Conservation (phyloP, 2,329 filamentous ascomycete genomes). For the Massarina eburnea region DNA sequence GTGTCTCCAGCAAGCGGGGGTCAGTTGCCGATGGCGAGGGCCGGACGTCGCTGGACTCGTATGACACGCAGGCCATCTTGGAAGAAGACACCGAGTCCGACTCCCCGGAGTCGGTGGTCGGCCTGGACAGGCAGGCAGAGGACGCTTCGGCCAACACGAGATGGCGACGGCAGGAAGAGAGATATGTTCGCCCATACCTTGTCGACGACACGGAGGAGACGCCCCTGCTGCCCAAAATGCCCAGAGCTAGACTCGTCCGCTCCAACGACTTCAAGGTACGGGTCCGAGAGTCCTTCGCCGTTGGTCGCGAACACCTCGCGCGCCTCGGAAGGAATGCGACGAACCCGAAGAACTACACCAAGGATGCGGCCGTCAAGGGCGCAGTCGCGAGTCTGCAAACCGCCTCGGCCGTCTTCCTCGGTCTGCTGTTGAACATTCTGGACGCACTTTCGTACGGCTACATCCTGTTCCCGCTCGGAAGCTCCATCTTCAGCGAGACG, state of each 20-base stretch:
- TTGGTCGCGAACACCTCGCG: conserved; percentile 23
- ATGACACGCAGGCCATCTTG: conserved; percentile 55
- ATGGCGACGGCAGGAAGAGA: conserved; percentile 6
- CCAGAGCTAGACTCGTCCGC: conserved; percentile 21
- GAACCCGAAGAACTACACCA: conserved; percentile 73
- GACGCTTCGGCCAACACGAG: conserved; percentile 5
- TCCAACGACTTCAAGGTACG: conserved; percentile 18
- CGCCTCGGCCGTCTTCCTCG: conserved; percentile 84
- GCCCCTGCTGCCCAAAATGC: conserved; percentile 47
- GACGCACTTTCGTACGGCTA: conserved; percentile 91
- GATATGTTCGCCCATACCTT: conserved; percentile 9
- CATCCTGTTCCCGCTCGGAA: conserved; percentile 89
- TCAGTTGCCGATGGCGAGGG: conserved; percentile 25
- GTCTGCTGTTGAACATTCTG: conserved; percentile 85
- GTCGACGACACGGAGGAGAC: conserved; percentile 37
- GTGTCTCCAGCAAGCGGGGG: conserved; percentile 15
- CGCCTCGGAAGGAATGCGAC: conserved; percentile 40
- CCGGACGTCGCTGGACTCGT: conserved; percentile 33
- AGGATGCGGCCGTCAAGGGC: conserved; percentile 63
- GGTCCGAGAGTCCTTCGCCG: conserved; percentile 19
- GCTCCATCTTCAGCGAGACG: conserved; percentile 79
- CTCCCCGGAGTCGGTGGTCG: conserved; percentile 48
- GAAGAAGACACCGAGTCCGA: conserved; percentile 63
- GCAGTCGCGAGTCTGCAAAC: conserved; percentile 68
- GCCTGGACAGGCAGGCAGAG: conserved; percentile 15